These are phyloP conservation scores for Trichophyton schoenleinii DNA, from an alignment of 2,329 filamentous ascomycete genomes.

Conservation along the genomic window DNA sequence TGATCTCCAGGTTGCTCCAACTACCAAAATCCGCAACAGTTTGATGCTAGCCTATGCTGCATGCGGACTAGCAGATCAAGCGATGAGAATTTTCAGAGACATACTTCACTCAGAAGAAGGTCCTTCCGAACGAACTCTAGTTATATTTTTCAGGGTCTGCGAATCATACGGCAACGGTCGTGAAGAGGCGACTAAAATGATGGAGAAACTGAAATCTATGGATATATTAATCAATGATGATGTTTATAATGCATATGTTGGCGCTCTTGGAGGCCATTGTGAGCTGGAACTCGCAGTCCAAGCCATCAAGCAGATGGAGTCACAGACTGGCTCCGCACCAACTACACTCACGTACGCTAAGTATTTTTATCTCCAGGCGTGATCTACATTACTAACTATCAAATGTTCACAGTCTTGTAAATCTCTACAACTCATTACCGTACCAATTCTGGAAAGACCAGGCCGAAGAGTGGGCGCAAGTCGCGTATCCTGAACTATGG, in stretches of 20 bases:
- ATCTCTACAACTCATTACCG: constrained; percentile 62
- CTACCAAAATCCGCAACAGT: constrained; percentile 66
- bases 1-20: constrained; percentile 65
- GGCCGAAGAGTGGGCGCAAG: constrained; percentile 62
- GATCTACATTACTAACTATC: neutral
- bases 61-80: constrained; percentile 52
- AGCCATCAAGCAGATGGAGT: constrained; percentile 54
- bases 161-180: constrained; percentile 42
- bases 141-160: constrained; percentile 68
- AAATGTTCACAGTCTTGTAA: constrained; percentile 47
- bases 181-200: constrained; percentile 41
- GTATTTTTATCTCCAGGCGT: neutral
- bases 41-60: constrained; percentile 76
- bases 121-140: constrained; percentile 67
- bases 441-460: constrained; percentile 52
- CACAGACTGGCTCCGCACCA: constrained; percentile 53
- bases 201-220: constrained; percentile 49
- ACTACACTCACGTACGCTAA: constrained; percentile 56
- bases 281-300: constrained; percentile 55
- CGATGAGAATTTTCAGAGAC: constrained; percentile 69
- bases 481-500: constrained; percentile 59
- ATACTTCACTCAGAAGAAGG: constrained; percentile 77
- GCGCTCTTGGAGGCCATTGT: constrained; percentile 60
- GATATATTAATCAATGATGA: constrained; percentile 63
- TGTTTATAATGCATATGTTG: constrained; percentile 66